These are phyloP conservation scores for Talaromyces marneffei DNA, from an alignment of 2,329 filamentous ascomycete species.

Conservation along the genomic window DNA sequence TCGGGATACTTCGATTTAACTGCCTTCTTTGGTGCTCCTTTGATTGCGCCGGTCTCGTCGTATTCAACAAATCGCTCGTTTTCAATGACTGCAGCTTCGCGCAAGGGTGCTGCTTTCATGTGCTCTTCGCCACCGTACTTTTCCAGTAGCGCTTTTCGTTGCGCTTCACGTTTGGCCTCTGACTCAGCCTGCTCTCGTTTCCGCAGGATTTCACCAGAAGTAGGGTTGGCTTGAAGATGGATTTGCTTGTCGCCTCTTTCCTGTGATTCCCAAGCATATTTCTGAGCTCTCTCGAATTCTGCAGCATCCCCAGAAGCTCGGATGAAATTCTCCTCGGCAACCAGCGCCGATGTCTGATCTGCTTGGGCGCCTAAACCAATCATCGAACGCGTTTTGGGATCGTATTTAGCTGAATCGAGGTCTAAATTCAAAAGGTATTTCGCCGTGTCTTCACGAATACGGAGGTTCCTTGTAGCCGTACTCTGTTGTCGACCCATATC, in stretches of 20 bases:
- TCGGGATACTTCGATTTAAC: slow-evolving; percentile 89
- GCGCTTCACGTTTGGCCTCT: slow-evolving; percentile 61
- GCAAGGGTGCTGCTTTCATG: slow-evolving; percentile 56
- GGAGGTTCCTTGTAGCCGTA: slow-evolving; percentile 82
- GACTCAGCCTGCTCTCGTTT: slow-evolving; percentile 73
- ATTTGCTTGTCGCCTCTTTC: slow-evolving; percentile 73
- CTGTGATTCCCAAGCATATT: slow-evolving; percentile 92
- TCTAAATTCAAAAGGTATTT: slow-evolving; percentile 95
- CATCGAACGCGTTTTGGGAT: slow-evolving; percentile 90
- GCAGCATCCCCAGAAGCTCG: slow-evolving; percentile 82
- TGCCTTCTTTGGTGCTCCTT: slow-evolving; percentile 70
- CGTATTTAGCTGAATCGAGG: slow-evolving; percentile 93
- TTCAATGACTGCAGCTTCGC: slow-evolving; percentile 65
- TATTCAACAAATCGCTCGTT: slow-evolving; percentile 91
- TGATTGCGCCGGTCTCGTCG: slow-evolving; percentile 81
- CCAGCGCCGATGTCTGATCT: slow-evolving; percentile 73
- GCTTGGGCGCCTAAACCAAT: slow-evolving; percentile 75
- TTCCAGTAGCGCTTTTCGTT: slow-evolving; percentile 65
- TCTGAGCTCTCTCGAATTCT: slow-evolving; percentile 84
- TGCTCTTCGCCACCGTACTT: slow-evolving; percentile 73
- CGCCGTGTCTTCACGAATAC: slow-evolving; percentile 91
- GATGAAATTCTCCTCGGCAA: slow-evolving; percentile 90
- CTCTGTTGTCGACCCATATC: slow-evolving; percentile 94
- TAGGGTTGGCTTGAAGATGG: slow-evolving; percentile 94
- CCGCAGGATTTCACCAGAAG: slow-evolving; percentile 76